Percentiles rank a stretch among this genome's conserved stretches.
phyloP scores from a whole-genome alignment of 2,329 filamentous ascomycete species.

The Falciphora oryzae region DNA sequence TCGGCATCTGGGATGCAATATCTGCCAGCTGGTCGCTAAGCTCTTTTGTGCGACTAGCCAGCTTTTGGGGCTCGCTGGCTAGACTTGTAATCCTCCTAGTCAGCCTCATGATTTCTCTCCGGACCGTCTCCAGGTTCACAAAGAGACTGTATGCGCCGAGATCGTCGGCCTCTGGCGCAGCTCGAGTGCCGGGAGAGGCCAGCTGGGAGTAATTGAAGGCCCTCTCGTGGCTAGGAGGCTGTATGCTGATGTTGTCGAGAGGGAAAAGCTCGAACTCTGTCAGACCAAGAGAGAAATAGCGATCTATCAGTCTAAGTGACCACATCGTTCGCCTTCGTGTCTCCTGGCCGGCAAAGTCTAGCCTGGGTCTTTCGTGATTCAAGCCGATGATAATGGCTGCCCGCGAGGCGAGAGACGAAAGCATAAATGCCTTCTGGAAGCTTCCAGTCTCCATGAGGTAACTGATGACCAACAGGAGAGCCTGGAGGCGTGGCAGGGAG shows the following conservation, averaged over 20 bases:
- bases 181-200: not conserved
- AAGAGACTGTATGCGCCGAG: constrained; percentile 15
- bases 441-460: constrained; percentile 27
- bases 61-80: constrained; percentile 17
- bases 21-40: constrained; percentile 16
- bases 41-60: constrained; percentile 17
- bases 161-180: not conserved
- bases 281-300: constrained; percentile 34
- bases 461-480: constrained; percentile 25
- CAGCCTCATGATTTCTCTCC: constrained; percentile 19
- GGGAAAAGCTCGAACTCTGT: constrained; percentile 35
- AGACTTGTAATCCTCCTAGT: constrained; percentile 17
- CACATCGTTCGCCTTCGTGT: constrained; percentile 33
- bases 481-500: constrained; percentile 27
- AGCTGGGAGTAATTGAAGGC: constrained; percentile 18
- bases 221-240: constrained; percentile 29
- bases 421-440: constrained; percentile 30
- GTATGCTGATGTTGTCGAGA: constrained; percentile 31
- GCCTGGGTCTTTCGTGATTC: constrained; percentile 32
- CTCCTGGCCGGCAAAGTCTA: constrained; percentile 29
- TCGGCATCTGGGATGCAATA: constrained; percentile 16
- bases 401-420: constrained; percentile 28
- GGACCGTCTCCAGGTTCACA: constrained; percentile 16
- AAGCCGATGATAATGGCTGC: constrained; percentile 32
- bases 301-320: constrained; percentile 34